These are phyloP conservation scores for Penicillium olsonii DNA, from an alignment of 2,329 filamentous ascomycete species.

Conservation along the genomic window DNA sequence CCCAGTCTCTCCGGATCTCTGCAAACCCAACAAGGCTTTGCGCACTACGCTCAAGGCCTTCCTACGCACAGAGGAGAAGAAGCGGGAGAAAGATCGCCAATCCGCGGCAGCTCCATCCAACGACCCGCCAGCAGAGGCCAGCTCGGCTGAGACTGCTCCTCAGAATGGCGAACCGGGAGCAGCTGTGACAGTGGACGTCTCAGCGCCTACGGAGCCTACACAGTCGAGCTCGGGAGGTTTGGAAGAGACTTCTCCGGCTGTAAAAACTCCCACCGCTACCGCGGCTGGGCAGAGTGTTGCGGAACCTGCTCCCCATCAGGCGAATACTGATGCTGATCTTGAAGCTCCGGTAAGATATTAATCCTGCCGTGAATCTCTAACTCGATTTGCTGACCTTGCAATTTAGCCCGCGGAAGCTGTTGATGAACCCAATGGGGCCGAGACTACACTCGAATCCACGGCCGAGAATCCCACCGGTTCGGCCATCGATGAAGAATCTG, in stretches of 20 bases:
- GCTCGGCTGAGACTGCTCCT: constrained; percentile 17
- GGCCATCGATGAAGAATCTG: neutral
- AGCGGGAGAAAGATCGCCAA: constrained; percentile 66
- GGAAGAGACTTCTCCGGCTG: neutral
- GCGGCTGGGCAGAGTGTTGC: constrained; percentile 5
- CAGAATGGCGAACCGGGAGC: constrained; percentile 22
- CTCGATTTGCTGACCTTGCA: neutral
- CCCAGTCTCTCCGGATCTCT: constrained; percentile 81
- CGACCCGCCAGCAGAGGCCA: constrained; percentile 25
- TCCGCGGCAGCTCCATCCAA: constrained; percentile 32
- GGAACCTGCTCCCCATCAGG: constrained; percentile 5
- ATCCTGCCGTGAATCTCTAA: neutral
- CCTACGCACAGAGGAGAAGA: constrained; percentile 87
- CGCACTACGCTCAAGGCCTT: constrained; percentile 91
- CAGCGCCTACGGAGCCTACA: constrained; percentile 12
- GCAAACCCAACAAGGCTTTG: constrained; percentile 85
- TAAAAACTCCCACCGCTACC: constrained; percentile 10
- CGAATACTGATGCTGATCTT: constrained; percentile 9
- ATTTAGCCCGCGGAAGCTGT: constrained; percentile 17
- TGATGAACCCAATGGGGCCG: constrained; percentile 9
- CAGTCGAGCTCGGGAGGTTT: neutral
- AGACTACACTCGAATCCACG: constrained; percentile 12
- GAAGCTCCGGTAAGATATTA: constrained; percentile 20
- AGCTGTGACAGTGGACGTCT: constrained; percentile 8
- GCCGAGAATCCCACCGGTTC: constrained; percentile 12